Conservation (phyloP, 345 rosid species). For the Camelina sativa region DNA sequence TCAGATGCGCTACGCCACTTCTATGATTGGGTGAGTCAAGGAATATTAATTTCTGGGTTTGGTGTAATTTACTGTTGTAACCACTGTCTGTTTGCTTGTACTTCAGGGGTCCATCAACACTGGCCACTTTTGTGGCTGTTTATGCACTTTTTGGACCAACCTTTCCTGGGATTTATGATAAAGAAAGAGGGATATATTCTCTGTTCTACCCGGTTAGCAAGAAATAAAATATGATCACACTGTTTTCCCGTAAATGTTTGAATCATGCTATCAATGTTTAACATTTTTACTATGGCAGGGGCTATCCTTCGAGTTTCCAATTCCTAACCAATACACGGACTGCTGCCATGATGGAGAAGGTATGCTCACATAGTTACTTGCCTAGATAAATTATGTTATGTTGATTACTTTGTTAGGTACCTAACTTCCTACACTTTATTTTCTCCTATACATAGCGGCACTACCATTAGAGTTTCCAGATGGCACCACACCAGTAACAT, state of each 20-base stretch:
- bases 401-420: constrained; percentile 1
- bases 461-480: constrained; percentile 96
- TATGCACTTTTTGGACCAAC: constrained; percentile 96
- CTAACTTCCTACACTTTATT: constrained; percentile 24
- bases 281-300: constrained; percentile 58
- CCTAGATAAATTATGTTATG: constrained; percentile 1
- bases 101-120: constrained; percentile 76
- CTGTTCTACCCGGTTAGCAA: constrained; percentile 86
- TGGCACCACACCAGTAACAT: constrained; percentile 97
- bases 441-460: constrained; percentile 60
- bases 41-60: background rate
- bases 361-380: constrained; percentile 35
- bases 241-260: constrained; percentile 5
- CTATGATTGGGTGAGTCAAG: constrained; percentile 75
- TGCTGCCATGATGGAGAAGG: constrained; percentile 90
- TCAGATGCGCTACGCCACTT: constrained; percentile 89
- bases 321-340: constrained; percentile 86
- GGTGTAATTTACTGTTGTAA: constrained; percentile 25
- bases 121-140: constrained; percentile 95
- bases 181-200: constrained; percentile 81
- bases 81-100: constrained; percentile 5
- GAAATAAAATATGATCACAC: background rate
- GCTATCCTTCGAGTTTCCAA: constrained; percentile 94
- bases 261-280: constrained; percentile 5
- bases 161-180: constrained; percentile 91